A percentile compares a stretch with the other conserved stretches of the same genome.
phyloP scores from a whole-genome alignment of 1,284 basidiomycete species.

The Ustilago trichophora region DNA sequence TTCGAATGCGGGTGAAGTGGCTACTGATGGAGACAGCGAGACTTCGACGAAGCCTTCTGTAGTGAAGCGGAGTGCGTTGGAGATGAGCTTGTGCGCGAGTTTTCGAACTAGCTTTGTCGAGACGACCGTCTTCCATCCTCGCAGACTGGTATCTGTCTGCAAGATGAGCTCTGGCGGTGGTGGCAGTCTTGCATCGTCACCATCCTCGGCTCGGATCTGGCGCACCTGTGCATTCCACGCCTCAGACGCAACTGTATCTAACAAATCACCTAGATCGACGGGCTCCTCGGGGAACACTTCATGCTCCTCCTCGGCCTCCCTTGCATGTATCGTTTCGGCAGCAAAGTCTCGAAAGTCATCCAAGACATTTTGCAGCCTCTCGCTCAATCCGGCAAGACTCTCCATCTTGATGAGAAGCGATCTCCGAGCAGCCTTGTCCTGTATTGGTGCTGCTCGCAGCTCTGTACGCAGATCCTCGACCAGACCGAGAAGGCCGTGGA shows the following conservation, averaged over 20 bases:
- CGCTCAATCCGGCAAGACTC: slow-evolving; percentile 32
- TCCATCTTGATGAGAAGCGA: slow-evolving; percentile 31
- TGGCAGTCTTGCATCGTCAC: slow-evolving; percentile 46
- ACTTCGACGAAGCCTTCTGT: slow-evolving; percentile 49
- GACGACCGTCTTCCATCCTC: slow-evolving; percentile 44
- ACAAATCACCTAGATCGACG: slow-evolving; percentile 40
- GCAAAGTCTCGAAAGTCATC: slow-evolving; percentile 48
- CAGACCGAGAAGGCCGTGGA: slow-evolving; percentile 42
- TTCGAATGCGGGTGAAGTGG: slow-evolving; percentile 3
- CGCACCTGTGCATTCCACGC: slow-evolving; percentile 44
- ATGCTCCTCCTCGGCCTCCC: slow-evolving; percentile 25
- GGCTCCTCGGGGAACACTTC: slow-evolving; percentile 27
- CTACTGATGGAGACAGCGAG: slow-evolving; percentile 30
- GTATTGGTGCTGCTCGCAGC: slow-evolving; percentile 5
- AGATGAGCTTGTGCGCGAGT: slow-evolving; percentile 48
- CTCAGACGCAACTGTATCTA: slow-evolving; percentile 37
- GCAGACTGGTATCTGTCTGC: slow-evolving; percentile 42
- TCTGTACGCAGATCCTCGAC: slow-evolving; percentile 28
- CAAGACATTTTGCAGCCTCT: slow-evolving; percentile 34
- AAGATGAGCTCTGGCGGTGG: slow-evolving; percentile 53
- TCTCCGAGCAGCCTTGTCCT: slow-evolving; percentile 3
- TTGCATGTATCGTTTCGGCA: slow-evolving; percentile 33
- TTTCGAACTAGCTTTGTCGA: slow-evolving; percentile 23
- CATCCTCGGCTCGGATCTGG: slow-evolving; percentile 43
- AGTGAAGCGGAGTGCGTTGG: slow-evolving; percentile 51